Base-by-base conservation (phyloP, 306 rosid genomes). In the Carpinus fangiana region DNA sequence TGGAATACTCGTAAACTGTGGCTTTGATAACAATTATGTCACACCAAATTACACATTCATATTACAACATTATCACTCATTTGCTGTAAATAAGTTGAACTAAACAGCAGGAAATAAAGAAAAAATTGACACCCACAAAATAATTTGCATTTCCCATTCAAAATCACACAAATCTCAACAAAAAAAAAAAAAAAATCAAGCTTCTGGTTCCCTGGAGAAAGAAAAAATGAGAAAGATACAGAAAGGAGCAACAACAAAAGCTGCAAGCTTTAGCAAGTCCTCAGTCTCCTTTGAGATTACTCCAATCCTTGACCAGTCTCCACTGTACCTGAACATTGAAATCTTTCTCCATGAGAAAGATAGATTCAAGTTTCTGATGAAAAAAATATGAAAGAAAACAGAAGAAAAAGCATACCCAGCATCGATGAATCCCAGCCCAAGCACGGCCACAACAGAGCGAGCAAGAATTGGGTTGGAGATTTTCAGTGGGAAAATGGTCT, bases 261-360 rank as follows among this genome's bases (percentile, higher is more conserved):
- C n/a, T n/a, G n/a, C n/a, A n/a, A 85, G 59, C 89, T 87, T 90
- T 0, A 92, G 82, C 79, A 92, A 77, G 3, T 85, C 89, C 75
- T 92, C 98, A 21, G 2, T 81, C 81, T 94, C 87, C 54, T 70
- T 81, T 72, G 98, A 85, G 50, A 94, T 84, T 34, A 83, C 98
- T 68, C 97, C 97, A 80, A 92, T 92, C 81, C 98, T 94, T 9
- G 97, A 94, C 98, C 98, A 94, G 81, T 94, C 98, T 78, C 97
- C 97, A 61, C 93, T 94, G 69, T 90, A 94, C 93, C 97, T 94
- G 88, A 80, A 88, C 78, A 73, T 72, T 70, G 31, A 48, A 81
- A 31, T 34, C 21, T 21, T 48, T 69, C 10, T 66, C 8, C 23
- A 77, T 18, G 45, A 74, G 13, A 10, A 64, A 62, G 4, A 10